Base-by-base conservation (phyloP, 306 rosid genomes). In the Prinsepia uniflora region DNA sequence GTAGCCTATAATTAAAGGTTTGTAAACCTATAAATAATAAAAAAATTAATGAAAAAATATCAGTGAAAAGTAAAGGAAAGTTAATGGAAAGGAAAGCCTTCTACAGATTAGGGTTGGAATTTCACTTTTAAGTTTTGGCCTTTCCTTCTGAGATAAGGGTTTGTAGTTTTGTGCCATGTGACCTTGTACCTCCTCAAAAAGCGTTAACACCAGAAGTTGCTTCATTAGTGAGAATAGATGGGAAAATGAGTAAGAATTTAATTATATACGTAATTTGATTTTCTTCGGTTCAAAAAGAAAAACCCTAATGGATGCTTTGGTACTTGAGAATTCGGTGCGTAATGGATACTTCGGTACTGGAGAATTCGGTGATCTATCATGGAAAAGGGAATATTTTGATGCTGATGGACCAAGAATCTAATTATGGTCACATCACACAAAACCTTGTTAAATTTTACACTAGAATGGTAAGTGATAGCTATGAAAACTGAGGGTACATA, bases 141-240 rank as follows among this genome's bases (percentile, higher is more conserved):
- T 69, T 70, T 62, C 50, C 65, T 72, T 81, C 75, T 46, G 39
- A 50, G 18, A 67, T 66, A 72, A 72, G 76, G 39, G 45, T 72
- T 20, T 49, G 41, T 12, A 54, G 59, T 11, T 24, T 34, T 49
- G 70, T 55, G 65, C 65, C 60, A 48, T 45, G 65, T 53, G 71
- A 70, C 61, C 34, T 10, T 11, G 60, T 11, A 34, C 54, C 42
- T 63, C 48, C 54, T 57, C 58, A 34, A n/a, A 11, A 44, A 65
- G 18, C 70, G 11, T 64, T 30, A 3, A 30, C 36, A 30, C 36
- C 36, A 3, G 36, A 30, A 30, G 3, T 30, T 30, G 36, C 36
- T 30, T 3, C 30, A 24, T 24, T 30, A 30, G 3, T 30, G 36
- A 30, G 36, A 24, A 24, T 24, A 24, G 30, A 24, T 24, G 30